Evolutionary conservation across 1,284 basidiomycete genomes (phyloP).

Genomic region (Heterobasidion occidentale): DNA sequence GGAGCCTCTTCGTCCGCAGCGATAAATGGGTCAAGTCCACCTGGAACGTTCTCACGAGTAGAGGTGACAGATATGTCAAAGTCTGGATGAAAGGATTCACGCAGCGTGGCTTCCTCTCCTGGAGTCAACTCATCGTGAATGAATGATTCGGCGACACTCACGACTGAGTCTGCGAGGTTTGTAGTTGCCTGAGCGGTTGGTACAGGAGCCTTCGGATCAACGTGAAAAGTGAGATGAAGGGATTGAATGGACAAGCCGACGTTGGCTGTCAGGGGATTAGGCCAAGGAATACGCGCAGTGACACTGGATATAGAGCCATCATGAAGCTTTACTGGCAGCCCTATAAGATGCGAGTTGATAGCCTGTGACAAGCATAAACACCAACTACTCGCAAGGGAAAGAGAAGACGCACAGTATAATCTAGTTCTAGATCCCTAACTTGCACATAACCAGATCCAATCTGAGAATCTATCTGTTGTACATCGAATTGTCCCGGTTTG

Average conservation of each 20-base stretch:
- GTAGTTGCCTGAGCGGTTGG: constrained; percentile 12
- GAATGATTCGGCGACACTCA: constrained; percentile 78
- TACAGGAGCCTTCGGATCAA: constrained; percentile 25
- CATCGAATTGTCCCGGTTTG: constrained; percentile 82
- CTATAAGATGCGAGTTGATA: constrained; percentile 67
- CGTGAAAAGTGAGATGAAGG: constrained; percentile 53
- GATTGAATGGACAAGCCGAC: constrained; percentile 61
- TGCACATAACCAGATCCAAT: constrained; percentile 86
- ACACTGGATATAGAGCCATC: constrained; percentile 70
- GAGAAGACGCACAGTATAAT: constrained; percentile 53
- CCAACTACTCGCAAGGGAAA: not conserved
- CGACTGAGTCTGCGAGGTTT: constrained; percentile 70
- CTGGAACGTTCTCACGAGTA: constrained; percentile 45
- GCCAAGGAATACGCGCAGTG: constrained; percentile 71
- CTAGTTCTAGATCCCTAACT: constrained; percentile 76
- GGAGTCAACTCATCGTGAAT: constrained; percentile 73
- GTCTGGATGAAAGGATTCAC: constrained; percentile 56
- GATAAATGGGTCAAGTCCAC: constrained; percentile 55
- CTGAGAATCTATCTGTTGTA: constrained; percentile 85
- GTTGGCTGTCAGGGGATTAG: constrained; percentile 64
- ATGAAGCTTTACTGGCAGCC: constrained; percentile 62
- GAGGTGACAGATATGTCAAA: constrained; percentile 19
- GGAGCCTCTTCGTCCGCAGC: constrained; percentile 26
- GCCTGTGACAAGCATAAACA: constrained; percentile 39
- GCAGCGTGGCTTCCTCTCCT: constrained; percentile 66